phyloP scores from a whole-genome alignment of 2,329 filamentous ascomycete genomes.

The Fusarium staphyleae region DNA sequence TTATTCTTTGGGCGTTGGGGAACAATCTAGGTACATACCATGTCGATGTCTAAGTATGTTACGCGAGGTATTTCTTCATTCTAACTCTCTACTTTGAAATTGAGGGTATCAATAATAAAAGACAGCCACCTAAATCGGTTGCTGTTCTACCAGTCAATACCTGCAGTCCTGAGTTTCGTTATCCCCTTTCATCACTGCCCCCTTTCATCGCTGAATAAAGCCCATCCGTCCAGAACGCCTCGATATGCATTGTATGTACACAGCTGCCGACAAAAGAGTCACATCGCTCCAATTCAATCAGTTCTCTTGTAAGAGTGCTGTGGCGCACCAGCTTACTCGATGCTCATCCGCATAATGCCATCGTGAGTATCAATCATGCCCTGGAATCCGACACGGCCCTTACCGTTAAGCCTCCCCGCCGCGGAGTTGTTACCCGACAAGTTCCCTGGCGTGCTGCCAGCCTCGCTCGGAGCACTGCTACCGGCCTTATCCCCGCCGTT shows the following conservation, averaged over 20 bases:
- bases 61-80: conserved; percentile 18
- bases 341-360: conserved; percentile 95
- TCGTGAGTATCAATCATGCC: conserved; percentile 97
- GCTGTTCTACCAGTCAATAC: conserved; percentile 16
- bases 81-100: conserved; percentile 11
- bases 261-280: not conserved
- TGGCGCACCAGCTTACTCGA: conserved; percentile 67
- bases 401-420: conserved; percentile 59
- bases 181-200: not conserved
- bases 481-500: conserved; percentile 62
- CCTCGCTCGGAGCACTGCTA: conserved; percentile 60
- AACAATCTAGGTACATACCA: conserved; percentile 35
- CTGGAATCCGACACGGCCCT: conserved; percentile 78
- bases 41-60: conserved; percentile 27
- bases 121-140: conserved; percentile 16
- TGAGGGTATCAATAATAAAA: conserved; percentile 32
- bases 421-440: conserved; percentile 41
- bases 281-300: conserved; percentile 4
- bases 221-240: conserved; percentile 30
- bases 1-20: conserved; percentile 35
- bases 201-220: conserved; percentile 8
- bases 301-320: not conserved
- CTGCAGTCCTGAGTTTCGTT: not conserved
- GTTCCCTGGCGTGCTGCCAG: conserved; percentile 49
- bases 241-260: conserved; percentile 24